phyloP scores from a whole-genome alignment of 2,329 filamentous ascomycete genomes.

The Alternaria sp. region DNA sequence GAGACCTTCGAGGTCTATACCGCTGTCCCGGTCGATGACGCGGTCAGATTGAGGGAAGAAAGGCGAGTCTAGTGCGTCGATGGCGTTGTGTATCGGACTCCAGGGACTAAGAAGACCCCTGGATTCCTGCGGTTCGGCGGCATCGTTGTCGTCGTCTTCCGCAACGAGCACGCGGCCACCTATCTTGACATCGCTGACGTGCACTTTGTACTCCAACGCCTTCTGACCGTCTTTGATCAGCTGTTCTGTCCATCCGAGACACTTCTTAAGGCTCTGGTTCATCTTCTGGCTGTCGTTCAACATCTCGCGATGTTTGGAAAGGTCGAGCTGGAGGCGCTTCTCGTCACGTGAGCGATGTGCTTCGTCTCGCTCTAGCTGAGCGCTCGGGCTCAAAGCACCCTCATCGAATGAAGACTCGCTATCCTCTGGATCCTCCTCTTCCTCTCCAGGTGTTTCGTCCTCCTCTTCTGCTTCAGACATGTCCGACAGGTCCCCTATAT shows the following conservation, averaged over 20 bases:
- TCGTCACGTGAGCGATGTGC: constrained; percentile 76
- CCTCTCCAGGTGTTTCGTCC: constrained; percentile 39
- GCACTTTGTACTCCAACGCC: constrained; percentile 82
- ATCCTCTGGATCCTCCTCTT: constrained; percentile 55
- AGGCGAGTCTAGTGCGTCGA: constrained; percentile 26
- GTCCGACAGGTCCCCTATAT: constrained; percentile 46
- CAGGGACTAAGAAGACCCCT: constrained; percentile 46
- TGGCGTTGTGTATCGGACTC: constrained; percentile 38
- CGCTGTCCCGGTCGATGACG: constrained; percentile 47
- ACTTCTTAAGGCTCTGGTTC: constrained; percentile 91
- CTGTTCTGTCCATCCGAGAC: constrained; percentile 86
- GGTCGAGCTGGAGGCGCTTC: constrained; percentile 80
- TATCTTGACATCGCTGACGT: constrained; percentile 78
- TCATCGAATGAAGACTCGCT: constrained; percentile 62
- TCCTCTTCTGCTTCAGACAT: constrained; percentile 45
- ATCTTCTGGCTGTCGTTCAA: constrained; percentile 91
- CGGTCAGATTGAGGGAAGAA: constrained; percentile 26
- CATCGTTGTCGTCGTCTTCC: constrained; percentile 68
- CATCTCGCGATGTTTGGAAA: constrained; percentile 86
- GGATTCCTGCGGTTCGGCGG: constrained; percentile 21
- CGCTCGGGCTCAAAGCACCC: constrained; percentile 48
- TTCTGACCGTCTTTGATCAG: constrained; percentile 88
- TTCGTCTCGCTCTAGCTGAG: constrained; percentile 51
- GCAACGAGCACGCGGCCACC: constrained; percentile 78
- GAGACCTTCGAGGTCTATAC: constrained; percentile 42